These are phyloP conservation scores for Claviceps maximensis DNA, from an alignment of 2,329 filamentous ascomycete species.

Conservation along the genomic window DNA sequence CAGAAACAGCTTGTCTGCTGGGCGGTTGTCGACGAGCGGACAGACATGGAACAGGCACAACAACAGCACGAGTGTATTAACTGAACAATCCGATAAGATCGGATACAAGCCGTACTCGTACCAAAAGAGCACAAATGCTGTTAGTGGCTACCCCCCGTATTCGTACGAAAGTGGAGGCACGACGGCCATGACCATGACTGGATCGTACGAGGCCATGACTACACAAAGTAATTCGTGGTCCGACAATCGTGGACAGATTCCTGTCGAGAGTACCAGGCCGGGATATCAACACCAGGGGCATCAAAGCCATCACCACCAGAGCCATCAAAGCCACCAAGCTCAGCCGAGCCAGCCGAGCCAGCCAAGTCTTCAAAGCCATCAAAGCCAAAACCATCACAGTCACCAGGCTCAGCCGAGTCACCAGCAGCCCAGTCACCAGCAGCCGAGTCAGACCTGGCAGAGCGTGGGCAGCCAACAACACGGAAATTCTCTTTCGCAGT, in stretches of 20 bases:
- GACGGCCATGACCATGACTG: neutral
- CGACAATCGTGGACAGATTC: neutral
- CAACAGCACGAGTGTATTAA: slow-evolving; percentile 6
- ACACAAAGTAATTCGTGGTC: neutral
- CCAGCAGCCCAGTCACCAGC: neutral
- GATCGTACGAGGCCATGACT: neutral
- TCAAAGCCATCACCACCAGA: neutral
- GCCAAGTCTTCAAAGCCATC: neutral
- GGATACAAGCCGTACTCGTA: slow-evolving; percentile 22
- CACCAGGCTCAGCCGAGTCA: neutral
- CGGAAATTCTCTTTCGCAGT: neutral
- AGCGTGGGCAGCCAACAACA: neutral
- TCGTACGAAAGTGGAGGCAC: neutral
- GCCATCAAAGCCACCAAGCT: neutral
- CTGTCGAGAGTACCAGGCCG: neutral
- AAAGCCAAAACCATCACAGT: neutral
- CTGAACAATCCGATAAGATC: slow-evolving; percentile 9
- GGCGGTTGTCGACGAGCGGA: neutral
- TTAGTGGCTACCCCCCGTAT: neutral
- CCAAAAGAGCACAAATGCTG: slow-evolving; percentile 8
- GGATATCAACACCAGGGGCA: neutral
- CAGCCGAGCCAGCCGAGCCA: neutral
- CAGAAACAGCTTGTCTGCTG: neutral
- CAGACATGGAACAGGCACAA: slow-evolving; percentile 1
- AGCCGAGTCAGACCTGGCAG: slow-evolving; percentile 1